phyloP scores from a whole-genome alignment of 305 asterid species.

The Nicotiana rustica region DNA sequence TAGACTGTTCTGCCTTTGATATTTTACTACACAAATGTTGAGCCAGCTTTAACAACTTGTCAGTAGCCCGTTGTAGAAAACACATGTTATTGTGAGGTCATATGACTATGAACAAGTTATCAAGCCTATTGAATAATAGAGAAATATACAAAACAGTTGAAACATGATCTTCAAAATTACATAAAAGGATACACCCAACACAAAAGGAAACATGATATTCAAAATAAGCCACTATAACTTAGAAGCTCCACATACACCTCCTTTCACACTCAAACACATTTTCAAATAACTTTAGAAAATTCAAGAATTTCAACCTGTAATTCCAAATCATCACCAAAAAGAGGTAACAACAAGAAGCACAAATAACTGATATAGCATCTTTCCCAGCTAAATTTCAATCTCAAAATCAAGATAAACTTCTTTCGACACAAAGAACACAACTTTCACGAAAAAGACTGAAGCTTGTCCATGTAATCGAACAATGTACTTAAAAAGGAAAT shows the following conservation, averaged over 20 bases:
- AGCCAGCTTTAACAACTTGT: neutral
- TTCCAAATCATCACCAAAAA: neutral
- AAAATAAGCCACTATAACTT: neutral
- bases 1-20: constrained; percentile 4
- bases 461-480: constrained; percentile 4
- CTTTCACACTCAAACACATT: constrained; percentile 15
- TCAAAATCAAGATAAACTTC: neutral
- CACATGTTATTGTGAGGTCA: neutral
- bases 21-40: neutral
- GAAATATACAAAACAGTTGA: neutral
- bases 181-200: constrained; percentile 12
- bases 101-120: neutral
- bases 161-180: neutral
- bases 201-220: constrained; percentile 3
- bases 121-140: neutral
- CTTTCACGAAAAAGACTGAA: neutral
- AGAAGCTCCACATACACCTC: neutral
- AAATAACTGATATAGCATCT: neutral
- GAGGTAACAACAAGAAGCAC: neutral
- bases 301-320: neutral
- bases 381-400: constrained; percentile 2
- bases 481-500: neutral
- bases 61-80: neutral
- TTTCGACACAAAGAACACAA: constrained; percentile 22
- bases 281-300: constrained; percentile 1